These are phyloP conservation scores for Exophiala lecanii-corni DNA, from an alignment of 2,329 filamentous ascomycete genomes.

Conservation along the genomic window DNA sequence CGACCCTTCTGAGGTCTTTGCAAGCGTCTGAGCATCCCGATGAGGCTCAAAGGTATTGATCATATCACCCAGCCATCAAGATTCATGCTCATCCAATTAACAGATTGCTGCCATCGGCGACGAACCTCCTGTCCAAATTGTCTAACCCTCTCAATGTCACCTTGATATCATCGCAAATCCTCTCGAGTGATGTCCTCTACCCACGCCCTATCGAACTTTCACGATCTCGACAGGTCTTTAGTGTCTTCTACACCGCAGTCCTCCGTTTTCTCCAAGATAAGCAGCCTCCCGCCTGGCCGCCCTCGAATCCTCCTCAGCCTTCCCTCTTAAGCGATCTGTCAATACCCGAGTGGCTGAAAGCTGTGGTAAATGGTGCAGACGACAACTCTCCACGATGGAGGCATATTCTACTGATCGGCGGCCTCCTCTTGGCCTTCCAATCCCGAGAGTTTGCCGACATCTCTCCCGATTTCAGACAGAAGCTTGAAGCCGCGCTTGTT, in stretches of 20 bases:
- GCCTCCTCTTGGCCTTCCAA: constrained; percentile 69
- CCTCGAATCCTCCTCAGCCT: constrained; percentile 28
- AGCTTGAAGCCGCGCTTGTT: constrained; percentile 68
- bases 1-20: constrained; percentile 56
- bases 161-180: constrained; percentile 55
- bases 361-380: constrained; percentile 56
- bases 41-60: constrained; percentile 55
- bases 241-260: constrained; percentile 58
- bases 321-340: constrained; percentile 48
- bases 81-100: constrained; percentile 19
- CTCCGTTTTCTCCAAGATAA: constrained; percentile 50
- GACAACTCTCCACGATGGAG: constrained; percentile 68
- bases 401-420: constrained; percentile 74
- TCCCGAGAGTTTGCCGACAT: constrained; percentile 44
- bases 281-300: constrained; percentile 31
- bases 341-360: constrained; percentile 55
- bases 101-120: constrained; percentile 51
- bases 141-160: constrained; percentile 60
- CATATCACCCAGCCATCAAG: constrained; percentile 23
- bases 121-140: constrained; percentile 44
- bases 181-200: constrained; percentile 58
- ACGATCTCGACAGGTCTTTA: constrained; percentile 53
- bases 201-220: constrained; percentile 51
- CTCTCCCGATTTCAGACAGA: constrained; percentile 59
- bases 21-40: constrained; percentile 55